phyloP scores from a whole-genome alignment of 108 stramenopile species.

The Mayamaea pseudoterrestris region DNA sequence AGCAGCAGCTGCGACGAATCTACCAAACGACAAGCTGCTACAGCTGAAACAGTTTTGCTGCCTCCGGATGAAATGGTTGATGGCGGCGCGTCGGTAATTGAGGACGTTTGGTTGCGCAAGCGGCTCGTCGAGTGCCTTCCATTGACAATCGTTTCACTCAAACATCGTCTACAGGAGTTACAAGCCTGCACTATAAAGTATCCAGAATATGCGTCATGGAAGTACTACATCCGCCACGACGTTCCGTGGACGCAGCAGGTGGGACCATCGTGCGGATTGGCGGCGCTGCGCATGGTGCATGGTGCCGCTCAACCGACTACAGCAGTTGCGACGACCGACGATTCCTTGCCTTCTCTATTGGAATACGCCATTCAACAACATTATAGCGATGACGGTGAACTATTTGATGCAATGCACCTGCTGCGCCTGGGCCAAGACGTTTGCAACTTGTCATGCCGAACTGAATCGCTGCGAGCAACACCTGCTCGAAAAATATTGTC shows the following conservation, averaged over 20 bases:
- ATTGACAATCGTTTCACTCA: conserved; percentile 4
- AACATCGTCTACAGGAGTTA: conserved; percentile 10
- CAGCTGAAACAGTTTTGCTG: too few relatives aligned
- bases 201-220: too few relatives aligned
- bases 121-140: conserved; percentile 21
- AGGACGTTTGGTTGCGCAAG: conserved; percentile 27
- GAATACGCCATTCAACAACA: conserved; percentile 15
- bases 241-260: conserved; percentile 26
- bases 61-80: too few relatives aligned
- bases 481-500: not conserved
- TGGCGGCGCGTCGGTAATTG: too few relatives aligned
- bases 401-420: conserved; percentile 21
- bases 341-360: conserved; percentile 11
- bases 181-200: not conserved
- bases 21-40: too few relatives aligned
- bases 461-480: conserved; percentile 1
- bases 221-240: conserved; percentile 2
- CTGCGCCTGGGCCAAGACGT: conserved; percentile 6
- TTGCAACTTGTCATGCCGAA: conserved; percentile 13
- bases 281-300: conserved; percentile 22
- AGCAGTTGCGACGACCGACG: not conserved
- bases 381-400: conserved; percentile 26
- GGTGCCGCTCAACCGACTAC: not conserved
- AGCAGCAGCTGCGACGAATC: conserved; percentile 2
- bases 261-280: conserved; percentile 30